These are phyloP conservation scores for Tetrahymena malaccensis DNA, from an alignment of 73 alveolate species.

Conservation along the genomic window DNA sequence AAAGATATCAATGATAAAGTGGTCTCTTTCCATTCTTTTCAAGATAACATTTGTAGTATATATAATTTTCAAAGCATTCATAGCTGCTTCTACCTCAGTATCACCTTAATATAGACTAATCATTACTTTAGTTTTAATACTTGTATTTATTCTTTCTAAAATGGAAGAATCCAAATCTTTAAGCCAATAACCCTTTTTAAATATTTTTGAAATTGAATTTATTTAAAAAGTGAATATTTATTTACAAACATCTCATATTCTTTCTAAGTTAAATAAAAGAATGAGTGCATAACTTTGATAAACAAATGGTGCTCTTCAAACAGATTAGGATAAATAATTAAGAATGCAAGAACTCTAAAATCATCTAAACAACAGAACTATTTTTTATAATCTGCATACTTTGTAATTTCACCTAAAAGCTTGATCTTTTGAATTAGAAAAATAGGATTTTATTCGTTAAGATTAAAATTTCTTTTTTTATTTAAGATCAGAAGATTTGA, in stretches of 20 bases:
- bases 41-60: not conserved
- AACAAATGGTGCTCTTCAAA: not conserved
- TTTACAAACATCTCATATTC: not conserved
- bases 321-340: not conserved
- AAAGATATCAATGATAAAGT: not conserved
- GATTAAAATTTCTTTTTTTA: not conserved
- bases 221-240: too few species aligned
- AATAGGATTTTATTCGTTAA: not conserved
- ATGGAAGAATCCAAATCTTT: not conserved
- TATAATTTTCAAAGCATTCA: not conserved
- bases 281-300: not conserved
- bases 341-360: not conserved
- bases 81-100: not conserved
- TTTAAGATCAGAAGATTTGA: not conserved
- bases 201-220: too few species aligned
- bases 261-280: not conserved
- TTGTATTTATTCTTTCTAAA: not conserved
- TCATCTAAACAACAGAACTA: not conserved
- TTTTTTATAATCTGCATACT: not conserved
- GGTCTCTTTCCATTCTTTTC: not conserved
- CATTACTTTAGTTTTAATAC: not conserved
- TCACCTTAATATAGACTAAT: not conserved
- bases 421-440: not conserved
- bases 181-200: not conserved
- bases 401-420: not conserved